Percentiles rank a stretch among this genome's conserved stretches.
These are phyloP conservation scores for Apiospora arundinis DNA, from an alignment of 2,329 filamentous ascomycete genomes.

Conservation along the genomic window DNA sequence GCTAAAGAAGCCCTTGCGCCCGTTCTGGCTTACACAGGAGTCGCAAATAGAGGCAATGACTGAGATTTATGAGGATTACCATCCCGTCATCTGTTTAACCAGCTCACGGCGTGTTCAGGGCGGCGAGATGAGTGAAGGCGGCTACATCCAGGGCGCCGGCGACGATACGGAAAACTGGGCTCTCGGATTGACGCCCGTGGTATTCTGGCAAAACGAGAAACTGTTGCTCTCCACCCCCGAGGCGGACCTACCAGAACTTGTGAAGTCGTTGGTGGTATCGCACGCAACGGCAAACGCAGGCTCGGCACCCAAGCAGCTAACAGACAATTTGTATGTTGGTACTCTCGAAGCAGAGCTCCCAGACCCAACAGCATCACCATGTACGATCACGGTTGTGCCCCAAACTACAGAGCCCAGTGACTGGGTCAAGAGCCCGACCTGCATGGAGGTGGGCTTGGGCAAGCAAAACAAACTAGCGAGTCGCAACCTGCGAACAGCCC, in stretches of 20 bases:
- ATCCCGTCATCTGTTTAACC: conserved; percentile 84
- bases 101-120: conserved; percentile 76
- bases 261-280: conserved; percentile 49
- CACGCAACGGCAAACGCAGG: conserved; percentile 21
- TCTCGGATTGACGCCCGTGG: conserved; percentile 72
- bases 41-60: conserved; percentile 53
- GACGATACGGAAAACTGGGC: conserved; percentile 97
- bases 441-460: conserved; percentile 68
- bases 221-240: conserved; percentile 69
- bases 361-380: conserved; percentile 32
- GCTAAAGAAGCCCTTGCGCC: conserved; percentile 74
- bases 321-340: conserved; percentile 39
- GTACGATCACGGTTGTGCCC: conserved; percentile 51
- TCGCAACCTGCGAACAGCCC: conserved; percentile 76
- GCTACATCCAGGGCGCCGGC: conserved; percentile 92
- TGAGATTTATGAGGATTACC: conserved; percentile 61
- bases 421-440: conserved; percentile 45
- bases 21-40: conserved; percentile 81
- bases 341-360: conserved; percentile 6
- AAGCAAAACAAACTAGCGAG: conserved; percentile 76
- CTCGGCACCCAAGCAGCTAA: conserved; percentile 38
- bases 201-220: conserved; percentile 79
- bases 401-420: conserved; percentile 51
- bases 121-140: conserved; percentile 71
- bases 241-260: conserved; percentile 62